A percentile compares a stretch with the other conserved stretches of the same genome.
Evolutionary conservation across 2,329 filamentous ascomycete genomes (phyloP).

Genomic region (Cadophora luteo-olivacea): DNA sequence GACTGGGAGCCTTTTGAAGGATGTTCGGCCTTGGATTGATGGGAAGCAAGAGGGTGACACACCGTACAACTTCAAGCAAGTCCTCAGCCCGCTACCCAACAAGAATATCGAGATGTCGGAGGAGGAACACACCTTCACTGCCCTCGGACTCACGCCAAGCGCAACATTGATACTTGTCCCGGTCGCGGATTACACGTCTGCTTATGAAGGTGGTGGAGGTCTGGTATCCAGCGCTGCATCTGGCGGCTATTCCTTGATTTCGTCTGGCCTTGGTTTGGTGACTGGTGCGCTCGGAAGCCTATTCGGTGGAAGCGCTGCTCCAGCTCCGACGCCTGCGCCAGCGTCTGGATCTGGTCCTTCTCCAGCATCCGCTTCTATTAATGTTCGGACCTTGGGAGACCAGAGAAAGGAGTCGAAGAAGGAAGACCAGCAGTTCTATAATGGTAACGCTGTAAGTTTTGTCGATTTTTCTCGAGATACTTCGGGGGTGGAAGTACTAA

Average conservation of each 20-base stretch:
- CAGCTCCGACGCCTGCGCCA: constrained; percentile 26
- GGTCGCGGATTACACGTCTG: constrained; percentile 64
- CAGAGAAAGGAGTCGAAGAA: constrained; percentile 54
- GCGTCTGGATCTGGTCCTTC: constrained; percentile 24
- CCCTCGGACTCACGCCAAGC: constrained; percentile 77
- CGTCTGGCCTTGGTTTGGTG: constrained; percentile 50
- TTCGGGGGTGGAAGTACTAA: neutral
- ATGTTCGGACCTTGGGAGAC: constrained; percentile 60
- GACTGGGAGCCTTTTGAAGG: constrained; percentile 62
- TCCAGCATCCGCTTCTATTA: constrained; percentile 45
- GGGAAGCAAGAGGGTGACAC: constrained; percentile 61
- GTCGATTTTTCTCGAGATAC: neutral
- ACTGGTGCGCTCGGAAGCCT: constrained; percentile 51
- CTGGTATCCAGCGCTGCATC: constrained; percentile 49
- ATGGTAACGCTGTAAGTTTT: constrained; percentile 79
- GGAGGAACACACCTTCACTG: constrained; percentile 70
- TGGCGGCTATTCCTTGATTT: constrained; percentile 46
- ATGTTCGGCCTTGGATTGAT: constrained; percentile 82
- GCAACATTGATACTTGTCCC: constrained; percentile 85
- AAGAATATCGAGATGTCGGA: constrained; percentile 76
- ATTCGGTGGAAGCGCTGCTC: constrained; percentile 48
- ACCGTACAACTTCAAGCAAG: constrained; percentile 85
- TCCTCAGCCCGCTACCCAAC: constrained; percentile 80
- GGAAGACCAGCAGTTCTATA: constrained; percentile 78
- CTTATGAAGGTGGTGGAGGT: constrained; percentile 53